Conservation (phyloP, 192 early-diverging fungal genomes). For the Lobosporangium transversale region DNA sequence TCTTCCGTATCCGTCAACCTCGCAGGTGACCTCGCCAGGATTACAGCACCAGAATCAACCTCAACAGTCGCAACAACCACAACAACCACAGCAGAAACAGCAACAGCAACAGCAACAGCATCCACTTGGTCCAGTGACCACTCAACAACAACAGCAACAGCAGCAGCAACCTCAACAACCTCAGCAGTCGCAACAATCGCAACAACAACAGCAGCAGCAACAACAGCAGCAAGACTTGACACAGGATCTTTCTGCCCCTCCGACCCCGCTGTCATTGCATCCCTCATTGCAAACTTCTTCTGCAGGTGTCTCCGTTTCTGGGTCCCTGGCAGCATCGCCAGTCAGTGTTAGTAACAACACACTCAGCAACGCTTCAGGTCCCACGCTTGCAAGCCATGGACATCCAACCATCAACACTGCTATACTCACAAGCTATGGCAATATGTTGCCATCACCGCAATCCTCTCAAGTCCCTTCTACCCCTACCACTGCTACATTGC, state of each 20-base stretch:
- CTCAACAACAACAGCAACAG: conserved; percentile 23
- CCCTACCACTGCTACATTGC: background rate
- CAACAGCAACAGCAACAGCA: conserved; percentile 15
- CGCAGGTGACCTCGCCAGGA: conserved; percentile 29
- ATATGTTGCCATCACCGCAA: conserved; percentile 34
- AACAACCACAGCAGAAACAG: too few species aligned
- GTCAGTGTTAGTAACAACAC: conserved; percentile 19
- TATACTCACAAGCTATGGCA: conserved; percentile 21
- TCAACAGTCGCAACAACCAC: conserved; percentile 5
- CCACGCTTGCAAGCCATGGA: conserved; percentile 9
- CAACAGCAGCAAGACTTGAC: conserved; percentile 18
- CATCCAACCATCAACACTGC: conserved; percentile 43
- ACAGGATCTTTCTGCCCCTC: conserved; percentile 19
- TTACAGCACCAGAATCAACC: conserved; percentile 11
- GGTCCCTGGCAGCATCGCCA: conserved; percentile 18
- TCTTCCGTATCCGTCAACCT: conserved; percentile 22
- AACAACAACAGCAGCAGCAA: conserved; percentile 24
- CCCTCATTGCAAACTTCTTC: conserved; percentile 16
- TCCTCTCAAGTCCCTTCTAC: conserved; percentile 17
- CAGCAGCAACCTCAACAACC: conserved; percentile 3
- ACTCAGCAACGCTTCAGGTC: background rate
- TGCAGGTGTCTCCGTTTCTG: conserved; percentile 12
- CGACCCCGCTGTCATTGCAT: conserved; percentile 18
- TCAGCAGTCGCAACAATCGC: background rate
- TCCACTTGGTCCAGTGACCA: background rate